Conservation (phyloP, 106 monocot genomes). For the Triglochin maritima region DNA sequence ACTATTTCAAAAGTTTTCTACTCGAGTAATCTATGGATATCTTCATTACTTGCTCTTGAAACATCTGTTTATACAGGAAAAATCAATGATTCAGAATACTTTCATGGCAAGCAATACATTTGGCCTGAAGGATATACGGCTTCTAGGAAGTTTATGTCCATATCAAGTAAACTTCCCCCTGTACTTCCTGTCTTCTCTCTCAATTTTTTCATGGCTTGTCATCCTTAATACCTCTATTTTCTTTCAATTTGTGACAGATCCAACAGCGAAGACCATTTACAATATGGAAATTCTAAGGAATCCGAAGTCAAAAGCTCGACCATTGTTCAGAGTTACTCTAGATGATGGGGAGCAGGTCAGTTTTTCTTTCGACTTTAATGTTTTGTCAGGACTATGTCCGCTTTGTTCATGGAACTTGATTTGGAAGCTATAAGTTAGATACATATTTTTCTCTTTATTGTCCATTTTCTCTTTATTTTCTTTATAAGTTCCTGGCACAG, state of each 20-base stretch:
- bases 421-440: background rate
- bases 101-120: constrained; percentile 64
- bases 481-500: no score
- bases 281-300: constrained; percentile 95
- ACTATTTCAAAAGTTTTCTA: no score
- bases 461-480: background rate
- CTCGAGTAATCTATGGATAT: no score
- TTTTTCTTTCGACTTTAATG: background rate
- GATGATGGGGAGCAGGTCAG: constrained; percentile 73
- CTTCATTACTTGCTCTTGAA: no score
- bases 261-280: constrained; percentile 30
- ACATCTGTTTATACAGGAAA: constrained; percentile 33
- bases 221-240: background rate
- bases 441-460: background rate
- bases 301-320: constrained; percentile 51
- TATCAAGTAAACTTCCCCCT: constrained; percentile 43
- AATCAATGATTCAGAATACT: constrained; percentile 67
- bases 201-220: background rate
- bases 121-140: constrained; percentile 98
- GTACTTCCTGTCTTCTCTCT: background rate
- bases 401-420: background rate
- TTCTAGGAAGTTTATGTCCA: constrained; percentile 64
- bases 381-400: background rate
- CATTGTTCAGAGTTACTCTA: constrained; percentile 68
- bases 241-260: constrained; percentile 26